Evolutionary conservation across 2,329 filamentous ascomycete genomes (phyloP), one percentile per base, ranked within the genome.

Genomic region (Exserohilum rostratum): DNA sequence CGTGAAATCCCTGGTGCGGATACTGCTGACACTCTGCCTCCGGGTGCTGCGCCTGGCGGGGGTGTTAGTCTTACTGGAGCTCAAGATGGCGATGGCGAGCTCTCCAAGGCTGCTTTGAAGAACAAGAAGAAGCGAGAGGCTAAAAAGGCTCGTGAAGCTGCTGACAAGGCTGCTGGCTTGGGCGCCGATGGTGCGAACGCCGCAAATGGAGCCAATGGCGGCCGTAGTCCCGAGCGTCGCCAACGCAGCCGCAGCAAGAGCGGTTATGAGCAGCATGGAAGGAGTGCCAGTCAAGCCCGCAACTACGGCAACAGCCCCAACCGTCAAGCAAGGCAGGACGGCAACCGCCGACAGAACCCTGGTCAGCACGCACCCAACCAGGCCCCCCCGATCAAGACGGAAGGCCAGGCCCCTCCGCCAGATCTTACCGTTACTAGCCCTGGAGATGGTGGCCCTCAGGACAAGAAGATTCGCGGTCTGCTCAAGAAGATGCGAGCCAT

Each of bases 41-140:
- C 90, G n/a, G 86, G 88, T 60, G 87, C 89, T 39, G 84, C 84
- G 47, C 86, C 88, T 42, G 86, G 85, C 48, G 86, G 86, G 18
- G 86, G 85, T 38, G 85, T 87, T 37, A 85, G 84, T 58, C 82
- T 90, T 40, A 86, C 87, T 22, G 83, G 84, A 5, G 86, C 89
- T 12, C 83, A 79, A 60, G 76, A 88, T 77, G 79, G 87, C 38
- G 89, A 91, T 57, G 90, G 90, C 65, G 87, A 84, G 65, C 75
- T 95, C 58, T 93, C 90, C 59, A 96, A 95, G 79, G 86, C 89
- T 49, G 92, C 90, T 11, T 80, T 91, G 66, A 97, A 97, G 84
- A 97, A 97, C 79, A 98, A 98, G 86, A 98, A 98, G 86, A 98
- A 98, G 85, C 86, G 95, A 40, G 88, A 90, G 65, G 90, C 90